phyloP scores from a whole-genome alignment of 257 asterid genomes.

The Verbascum thapsus region DNA sequence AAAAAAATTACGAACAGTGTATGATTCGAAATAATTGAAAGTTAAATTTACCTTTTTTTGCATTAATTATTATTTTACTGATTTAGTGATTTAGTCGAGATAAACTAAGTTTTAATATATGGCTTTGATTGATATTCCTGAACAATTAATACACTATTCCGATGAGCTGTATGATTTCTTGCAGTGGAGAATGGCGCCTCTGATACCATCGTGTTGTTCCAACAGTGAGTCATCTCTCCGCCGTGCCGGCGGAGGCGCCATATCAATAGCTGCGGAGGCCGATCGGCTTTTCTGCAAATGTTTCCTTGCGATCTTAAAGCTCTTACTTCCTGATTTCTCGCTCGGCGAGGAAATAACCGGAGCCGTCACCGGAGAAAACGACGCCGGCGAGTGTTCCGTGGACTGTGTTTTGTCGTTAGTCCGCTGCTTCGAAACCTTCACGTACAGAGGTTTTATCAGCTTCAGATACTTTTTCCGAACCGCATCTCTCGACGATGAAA shows the following conservation, averaged over 20 bases:
- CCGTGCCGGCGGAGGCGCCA: constrained; percentile 33
- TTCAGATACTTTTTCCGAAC: constrained; percentile 60
- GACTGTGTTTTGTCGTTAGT: constrained; percentile 35
- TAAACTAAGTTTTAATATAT: no score
- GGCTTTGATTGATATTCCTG: no score
- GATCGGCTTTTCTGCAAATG: constrained; percentile 73
- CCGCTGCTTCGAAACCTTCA: constrained; percentile 53
- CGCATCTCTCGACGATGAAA: constrained; percentile 27
- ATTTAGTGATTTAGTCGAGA: no score
- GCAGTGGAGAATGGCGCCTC: constrained; percentile 83
- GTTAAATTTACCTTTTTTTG: no score
- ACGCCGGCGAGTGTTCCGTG: constrained; percentile 42
- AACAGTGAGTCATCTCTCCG: constrained; percentile 70
- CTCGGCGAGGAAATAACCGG: constrained; percentile 40
- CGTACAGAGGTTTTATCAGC: constrained; percentile 59
- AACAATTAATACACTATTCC: no score
- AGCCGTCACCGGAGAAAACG: constrained; percentile 45
- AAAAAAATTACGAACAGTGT: no score
- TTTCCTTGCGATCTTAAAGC: constrained; percentile 48
- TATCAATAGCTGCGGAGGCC: constrained; percentile 45
- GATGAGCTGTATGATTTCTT: constrained; percentile 63
- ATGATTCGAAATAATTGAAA: no score
- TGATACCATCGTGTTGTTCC: constrained; percentile 70
- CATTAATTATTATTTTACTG: no score
- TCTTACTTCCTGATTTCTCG: constrained; percentile 44